phyloP scores from a whole-genome alignment of 805 yeast genomes.

The Starmerella scarabaei region DNA sequence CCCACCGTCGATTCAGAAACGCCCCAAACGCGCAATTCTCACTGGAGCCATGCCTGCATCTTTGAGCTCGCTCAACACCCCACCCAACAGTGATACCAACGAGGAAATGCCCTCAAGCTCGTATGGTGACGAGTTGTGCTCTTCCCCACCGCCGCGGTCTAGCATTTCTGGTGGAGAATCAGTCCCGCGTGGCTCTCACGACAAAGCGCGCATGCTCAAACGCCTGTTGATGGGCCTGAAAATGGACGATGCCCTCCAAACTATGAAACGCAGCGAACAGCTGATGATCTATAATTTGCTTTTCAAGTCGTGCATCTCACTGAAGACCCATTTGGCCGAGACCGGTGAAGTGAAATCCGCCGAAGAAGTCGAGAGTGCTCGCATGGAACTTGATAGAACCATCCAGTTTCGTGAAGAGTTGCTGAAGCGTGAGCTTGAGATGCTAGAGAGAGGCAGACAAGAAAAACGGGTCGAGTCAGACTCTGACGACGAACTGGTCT shows the following conservation, averaged over 20 bases:
- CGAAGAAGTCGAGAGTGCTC: slow-evolving; percentile 1
- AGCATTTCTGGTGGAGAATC: background rate
- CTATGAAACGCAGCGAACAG: slow-evolving; percentile 17
- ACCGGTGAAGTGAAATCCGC: slow-evolving; percentile 3
- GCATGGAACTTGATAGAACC: slow-evolving; percentile 2
- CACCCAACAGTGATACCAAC: slow-evolving; percentile 11
- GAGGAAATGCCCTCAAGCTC: slow-evolving; percentile 5
- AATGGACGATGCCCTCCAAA: slow-evolving; percentile 14
- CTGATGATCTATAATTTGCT: slow-evolving; percentile 17
- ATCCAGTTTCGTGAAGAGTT: background rate
- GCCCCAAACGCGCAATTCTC: slow-evolving; percentile 9
- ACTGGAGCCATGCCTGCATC: slow-evolving; percentile 12
- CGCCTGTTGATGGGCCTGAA: slow-evolving; percentile 16
- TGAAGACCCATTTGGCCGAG: slow-evolving; percentile 13
- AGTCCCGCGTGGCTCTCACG: slow-evolving; percentile 7
- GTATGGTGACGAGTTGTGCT: slow-evolving; percentile 9
- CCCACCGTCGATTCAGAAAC: slow-evolving; percentile 4
- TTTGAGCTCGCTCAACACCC: slow-evolving; percentile 11
- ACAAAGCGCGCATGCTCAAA: slow-evolving; percentile 16
- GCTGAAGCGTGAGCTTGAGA: background rate
- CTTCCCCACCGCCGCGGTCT: slow-evolving; percentile 15
- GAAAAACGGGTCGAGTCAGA: background rate
- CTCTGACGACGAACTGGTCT: background rate
- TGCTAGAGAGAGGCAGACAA: background rate
- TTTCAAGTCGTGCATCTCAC: slow-evolving; percentile 15